Conservation (phyloP, 208 protist species). For the Plasmodiophora brassicae region DNA sequence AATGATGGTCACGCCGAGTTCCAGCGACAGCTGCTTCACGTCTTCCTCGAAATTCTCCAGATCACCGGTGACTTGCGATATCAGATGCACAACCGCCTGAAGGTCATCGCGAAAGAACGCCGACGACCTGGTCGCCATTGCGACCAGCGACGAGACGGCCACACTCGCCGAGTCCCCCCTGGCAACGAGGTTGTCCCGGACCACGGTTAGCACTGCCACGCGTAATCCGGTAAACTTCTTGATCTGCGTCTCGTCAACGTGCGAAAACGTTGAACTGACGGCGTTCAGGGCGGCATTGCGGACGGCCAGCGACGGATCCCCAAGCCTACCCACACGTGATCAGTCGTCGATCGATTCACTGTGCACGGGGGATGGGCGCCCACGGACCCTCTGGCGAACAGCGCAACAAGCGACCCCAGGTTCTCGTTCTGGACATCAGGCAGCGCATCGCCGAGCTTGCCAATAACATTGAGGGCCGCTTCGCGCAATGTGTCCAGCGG, state of each 20-base stretch:
- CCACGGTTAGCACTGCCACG: background rate
- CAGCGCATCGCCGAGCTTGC: constrained; percentile 47
- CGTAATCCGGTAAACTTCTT: background rate
- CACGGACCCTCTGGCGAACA: background rate
- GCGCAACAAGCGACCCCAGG: background rate
- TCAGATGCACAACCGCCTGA: background rate
- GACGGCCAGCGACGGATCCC: background rate
- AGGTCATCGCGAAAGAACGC: background rate
- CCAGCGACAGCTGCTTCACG: constrained; percentile 41
- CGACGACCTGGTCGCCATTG: background rate
- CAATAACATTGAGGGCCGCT: background rate
- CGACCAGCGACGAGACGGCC: background rate
- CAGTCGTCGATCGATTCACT: background rate
- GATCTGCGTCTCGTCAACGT: constrained; percentile 10
- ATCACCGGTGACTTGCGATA: background rate
- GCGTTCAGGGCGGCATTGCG: background rate
- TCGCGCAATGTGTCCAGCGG: background rate
- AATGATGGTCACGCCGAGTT: constrained; percentile 47
- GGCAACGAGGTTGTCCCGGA: background rate
- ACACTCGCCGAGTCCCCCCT: background rate
- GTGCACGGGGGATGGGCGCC: background rate
- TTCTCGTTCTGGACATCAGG: constrained; percentile 39
- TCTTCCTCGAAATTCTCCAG: constrained; percentile 29
- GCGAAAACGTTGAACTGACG: background rate
- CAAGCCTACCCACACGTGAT: background rate